Evolutionary conservation across 2,329 filamentous ascomycete species (phyloP).

Genomic region (Rhytidhysteron rufulum): DNA sequence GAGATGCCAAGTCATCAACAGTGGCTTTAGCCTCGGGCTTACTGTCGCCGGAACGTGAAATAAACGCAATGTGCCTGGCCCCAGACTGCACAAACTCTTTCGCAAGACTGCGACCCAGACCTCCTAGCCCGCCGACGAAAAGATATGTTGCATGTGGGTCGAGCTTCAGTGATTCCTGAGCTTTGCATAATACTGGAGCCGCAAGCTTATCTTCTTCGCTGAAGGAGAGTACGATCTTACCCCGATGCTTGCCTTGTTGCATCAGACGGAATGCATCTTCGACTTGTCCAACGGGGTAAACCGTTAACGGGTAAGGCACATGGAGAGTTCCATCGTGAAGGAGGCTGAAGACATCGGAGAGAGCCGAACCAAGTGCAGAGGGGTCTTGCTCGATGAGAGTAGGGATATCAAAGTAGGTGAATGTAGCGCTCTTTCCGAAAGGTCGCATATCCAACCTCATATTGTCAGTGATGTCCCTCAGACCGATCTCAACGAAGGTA

Average conservation of each 20-base stretch:
- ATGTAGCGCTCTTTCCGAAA: conserved; percentile 3
- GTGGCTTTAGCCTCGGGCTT: background rate
- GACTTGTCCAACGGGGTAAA: conserved; percentile 4
- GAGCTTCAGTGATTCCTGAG: background rate
- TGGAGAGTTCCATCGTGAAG: background rate
- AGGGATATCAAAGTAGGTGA: too few relatives aligned
- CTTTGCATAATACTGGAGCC: background rate
- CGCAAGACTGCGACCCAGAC: background rate
- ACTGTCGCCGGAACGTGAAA: background rate
- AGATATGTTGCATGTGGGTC: conserved; percentile 2
- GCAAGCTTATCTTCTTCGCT: background rate
- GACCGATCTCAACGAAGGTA: conserved; percentile 20
- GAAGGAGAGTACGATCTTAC: background rate
- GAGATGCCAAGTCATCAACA: background rate
- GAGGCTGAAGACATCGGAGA: background rate
- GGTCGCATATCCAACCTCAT: conserved; percentile 6
- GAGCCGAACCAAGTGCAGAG: too few relatives aligned
- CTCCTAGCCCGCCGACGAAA: conserved; percentile 3
- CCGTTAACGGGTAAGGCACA: conserved; percentile 1
- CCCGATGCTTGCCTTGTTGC: conserved; percentile 6
- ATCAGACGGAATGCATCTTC: conserved; percentile 6
- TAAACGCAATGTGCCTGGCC: background rate
- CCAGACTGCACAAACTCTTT: background rate
- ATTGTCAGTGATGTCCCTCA: conserved; percentile 4
- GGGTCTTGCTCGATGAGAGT: too few relatives aligned